Base-by-base conservation (phyloP, 257 asterid species). In the Plantago ovata region DNA sequence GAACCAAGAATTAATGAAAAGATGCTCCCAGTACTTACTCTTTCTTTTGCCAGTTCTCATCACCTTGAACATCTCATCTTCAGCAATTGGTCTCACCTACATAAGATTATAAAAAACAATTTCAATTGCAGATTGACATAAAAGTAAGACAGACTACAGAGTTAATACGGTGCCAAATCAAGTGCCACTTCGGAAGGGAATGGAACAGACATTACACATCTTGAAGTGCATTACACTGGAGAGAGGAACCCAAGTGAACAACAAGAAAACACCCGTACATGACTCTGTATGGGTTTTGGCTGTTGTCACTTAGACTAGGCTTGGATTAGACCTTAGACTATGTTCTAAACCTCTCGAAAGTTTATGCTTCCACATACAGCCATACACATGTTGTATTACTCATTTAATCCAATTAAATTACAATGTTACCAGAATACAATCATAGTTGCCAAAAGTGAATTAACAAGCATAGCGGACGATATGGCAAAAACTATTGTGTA, bases 21-120 rank as follows among this genome's bases (percentile, higher is more conserved):
- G 11, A 38, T 11, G 36, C 38, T n/a, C 53, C 19, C 48, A 23
- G 64, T 56, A 84, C 97, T 84, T 79, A 93, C 98, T 81, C 74
- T 83, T 93, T 69, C 95, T 72, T 81, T 93, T 93, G 3, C 98
- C 97, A 19, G 98, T 72, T 75, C 97, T 84, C 79, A 93, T 72
- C 60, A 88, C 97, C 75, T 86, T 79, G 70, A 88, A 93, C 97
- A 93, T 93, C 83, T 93, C 98, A 68, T 93, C 98, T 77, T 93
- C 98, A 56, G 98, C 95, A 56, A 88, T 91, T 32, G 95, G 95
- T 53, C 97, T 84, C 59, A 93, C 98, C 98, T 92, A 50, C 28
- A 56, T 49, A 65, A 64, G 44, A 38, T 28, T 13, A 18, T 68
- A 62, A 57, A 41, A 60, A 38, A 67, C 13, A 16, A 44, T 20